Evolutionary conservation across 1,284 basidiomycete species (phyloP).

Genomic region (Malassezia dermatis): DNA sequence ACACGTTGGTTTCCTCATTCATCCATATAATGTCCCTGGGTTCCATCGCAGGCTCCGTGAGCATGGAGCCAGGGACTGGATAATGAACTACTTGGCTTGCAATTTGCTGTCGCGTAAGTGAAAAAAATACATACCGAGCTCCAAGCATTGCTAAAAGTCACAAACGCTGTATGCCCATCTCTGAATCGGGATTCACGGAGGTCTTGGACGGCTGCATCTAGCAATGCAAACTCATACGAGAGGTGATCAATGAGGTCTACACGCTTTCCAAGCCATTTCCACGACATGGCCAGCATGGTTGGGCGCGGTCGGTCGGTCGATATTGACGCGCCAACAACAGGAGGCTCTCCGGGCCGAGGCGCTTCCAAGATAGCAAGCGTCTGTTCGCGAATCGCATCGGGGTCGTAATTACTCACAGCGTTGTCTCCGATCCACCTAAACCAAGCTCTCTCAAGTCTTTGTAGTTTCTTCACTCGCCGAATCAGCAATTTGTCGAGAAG

Average conservation of each 20-base stretch:
- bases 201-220: slow-evolving; percentile 29
- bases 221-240: slow-evolving; percentile 26
- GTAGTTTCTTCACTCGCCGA: slow-evolving; percentile 63
- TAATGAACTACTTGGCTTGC: slow-evolving; percentile 72
- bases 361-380: neutral
- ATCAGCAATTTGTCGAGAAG: slow-evolving; percentile 65
- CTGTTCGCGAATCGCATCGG: slow-evolving; percentile 48
- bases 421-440: slow-evolving; percentile 84
- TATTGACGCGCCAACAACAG: slow-evolving; percentile 2
- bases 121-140: slow-evolving; percentile 54
- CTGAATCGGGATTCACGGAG: slow-evolving; percentile 29
- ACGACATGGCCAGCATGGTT: slow-evolving; percentile 16
- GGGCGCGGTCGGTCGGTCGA: slow-evolving; percentile 22
- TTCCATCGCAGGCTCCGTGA: slow-evolving; percentile 61
- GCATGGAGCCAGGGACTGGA: slow-evolving; percentile 33
- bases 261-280: slow-evolving; percentile 28
- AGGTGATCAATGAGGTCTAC: slow-evolving; percentile 37
- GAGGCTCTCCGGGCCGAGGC: slow-evolving; percentile 1
- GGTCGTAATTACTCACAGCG: slow-evolving; percentile 61
- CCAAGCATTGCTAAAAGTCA: slow-evolving; percentile 92
- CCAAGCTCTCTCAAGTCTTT: slow-evolving; percentile 71
- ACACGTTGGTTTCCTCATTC: slow-evolving; percentile 61
- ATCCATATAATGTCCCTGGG: slow-evolving; percentile 92
- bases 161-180: slow-evolving; percentile 70
- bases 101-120: slow-evolving; percentile 56